Evolutionary conservation across 495 filamentous ascomycete species (phyloP).

Genomic region (Corynascus novoguineensis): DNA sequence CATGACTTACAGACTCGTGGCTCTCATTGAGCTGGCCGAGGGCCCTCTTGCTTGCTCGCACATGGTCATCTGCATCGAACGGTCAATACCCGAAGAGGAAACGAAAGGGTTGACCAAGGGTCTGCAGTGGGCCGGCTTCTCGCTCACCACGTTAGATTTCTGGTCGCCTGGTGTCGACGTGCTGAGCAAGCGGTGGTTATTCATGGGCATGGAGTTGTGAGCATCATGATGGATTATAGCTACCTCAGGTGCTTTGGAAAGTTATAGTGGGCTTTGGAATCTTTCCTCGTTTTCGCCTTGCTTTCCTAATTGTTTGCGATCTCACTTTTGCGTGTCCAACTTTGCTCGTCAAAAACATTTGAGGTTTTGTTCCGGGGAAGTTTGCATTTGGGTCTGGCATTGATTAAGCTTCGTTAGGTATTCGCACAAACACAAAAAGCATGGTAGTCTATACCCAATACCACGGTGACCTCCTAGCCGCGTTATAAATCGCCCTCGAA

Average conservation of each 20-base stretch:
- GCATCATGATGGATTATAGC: conserved; percentile 30
- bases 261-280: not conserved
- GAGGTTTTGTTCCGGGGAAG: not conserved
- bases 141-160: conserved; percentile 66
- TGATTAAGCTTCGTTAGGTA: too few relatives aligned
- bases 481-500: conserved; percentile 53
- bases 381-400: too few relatives aligned
- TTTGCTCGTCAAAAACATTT: not conserved
- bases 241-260: conserved; percentile 2
- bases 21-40: conserved; percentile 80
- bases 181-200: conserved; percentile 71
- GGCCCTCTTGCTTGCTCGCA: conserved; percentile 66
- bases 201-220: conserved; percentile 78
- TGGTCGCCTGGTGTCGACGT: conserved; percentile 57
- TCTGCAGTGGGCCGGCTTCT: conserved; percentile 90
- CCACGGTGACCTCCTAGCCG: not conserved
- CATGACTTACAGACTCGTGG: conserved; percentile 60
- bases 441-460: not conserved
- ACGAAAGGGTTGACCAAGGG: conserved; percentile 64
- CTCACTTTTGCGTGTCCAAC: not conserved
- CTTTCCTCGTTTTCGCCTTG: not conserved
- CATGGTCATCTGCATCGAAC: conserved; percentile 75
- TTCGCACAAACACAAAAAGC: not conserved
- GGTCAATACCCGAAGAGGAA: conserved; percentile 52
- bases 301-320: not conserved